Evolutionary conservation across 2,329 filamentous ascomycete species (phyloP).

Genomic region (Fusarium pilosicola): DNA sequence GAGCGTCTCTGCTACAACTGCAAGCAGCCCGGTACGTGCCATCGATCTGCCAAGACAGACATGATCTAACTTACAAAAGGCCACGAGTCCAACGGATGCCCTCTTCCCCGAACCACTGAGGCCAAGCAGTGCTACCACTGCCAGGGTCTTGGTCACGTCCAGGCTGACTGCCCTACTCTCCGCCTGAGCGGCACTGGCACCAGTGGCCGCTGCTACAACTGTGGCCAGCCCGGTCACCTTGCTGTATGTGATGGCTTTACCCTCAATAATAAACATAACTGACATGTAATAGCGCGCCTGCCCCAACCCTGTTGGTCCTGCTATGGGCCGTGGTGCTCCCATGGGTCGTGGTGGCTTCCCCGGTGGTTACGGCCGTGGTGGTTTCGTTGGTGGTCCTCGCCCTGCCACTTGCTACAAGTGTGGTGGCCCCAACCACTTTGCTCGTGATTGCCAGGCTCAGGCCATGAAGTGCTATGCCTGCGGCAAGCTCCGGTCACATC

Average conservation of each 20-base stretch:
- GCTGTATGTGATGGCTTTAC: slow-evolving; percentile 67
- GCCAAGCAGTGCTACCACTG: slow-evolving; percentile 99
- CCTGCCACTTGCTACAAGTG: slow-evolving; percentile 80
- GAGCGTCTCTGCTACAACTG: slow-evolving; percentile 99
- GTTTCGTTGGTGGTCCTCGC: slow-evolving; percentile 75
- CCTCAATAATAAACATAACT: slow-evolving; percentile 7
- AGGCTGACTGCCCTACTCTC: slow-evolving; percentile 97
- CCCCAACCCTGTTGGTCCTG: slow-evolving; percentile 74
- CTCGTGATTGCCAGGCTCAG: slow-evolving; percentile 97
- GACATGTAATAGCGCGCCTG: slow-evolving; percentile 73
- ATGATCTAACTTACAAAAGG: slow-evolving; percentile 53
- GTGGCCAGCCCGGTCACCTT: slow-evolving; percentile 91
- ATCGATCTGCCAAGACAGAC: neutral
- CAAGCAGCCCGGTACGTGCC: slow-evolving; percentile 78
- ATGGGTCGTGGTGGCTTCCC: slow-evolving; percentile 77
- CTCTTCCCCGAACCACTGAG: slow-evolving; percentile 94
- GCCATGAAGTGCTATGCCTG: slow-evolving; percentile 99
- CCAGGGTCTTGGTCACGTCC: slow-evolving; percentile 97
- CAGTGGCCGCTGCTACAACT: slow-evolving; percentile 95
- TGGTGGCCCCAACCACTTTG: slow-evolving; percentile 94
- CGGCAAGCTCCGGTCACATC: slow-evolving; percentile 92
- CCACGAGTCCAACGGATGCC: slow-evolving; percentile 98
- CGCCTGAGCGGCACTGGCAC: slow-evolving; percentile 85
- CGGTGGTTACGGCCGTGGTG: slow-evolving; percentile 74
- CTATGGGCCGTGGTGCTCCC: slow-evolving; percentile 72